These are phyloP conservation scores for Acanthamoeba castellanii DNA, from an alignment of 208 protist genomes.

Conservation along the genomic window DNA sequence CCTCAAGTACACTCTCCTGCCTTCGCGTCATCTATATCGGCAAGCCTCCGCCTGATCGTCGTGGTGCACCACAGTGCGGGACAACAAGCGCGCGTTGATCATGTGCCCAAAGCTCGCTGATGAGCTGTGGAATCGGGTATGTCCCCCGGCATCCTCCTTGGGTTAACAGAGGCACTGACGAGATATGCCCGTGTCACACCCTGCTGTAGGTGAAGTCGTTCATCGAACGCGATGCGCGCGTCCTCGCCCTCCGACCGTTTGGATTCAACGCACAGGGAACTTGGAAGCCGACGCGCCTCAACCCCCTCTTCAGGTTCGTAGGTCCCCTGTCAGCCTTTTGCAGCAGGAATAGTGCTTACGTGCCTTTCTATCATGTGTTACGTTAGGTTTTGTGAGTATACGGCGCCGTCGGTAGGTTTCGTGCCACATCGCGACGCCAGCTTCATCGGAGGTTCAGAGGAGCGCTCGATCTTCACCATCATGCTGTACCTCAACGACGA, in stretches of 20 bases:
- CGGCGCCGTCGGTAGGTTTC: conserved; percentile 22
- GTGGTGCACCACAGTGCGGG: not conserved
- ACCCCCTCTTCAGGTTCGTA: not conserved
- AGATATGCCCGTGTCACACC: not conserved
- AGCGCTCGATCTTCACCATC: conserved; percentile 53
- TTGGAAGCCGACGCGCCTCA: not conserved
- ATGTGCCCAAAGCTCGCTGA: not conserved
- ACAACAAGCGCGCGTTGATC: conserved; percentile 13
- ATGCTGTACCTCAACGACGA: conserved; percentile 72
- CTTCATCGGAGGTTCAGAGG: not conserved
- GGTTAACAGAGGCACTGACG: not conserved
- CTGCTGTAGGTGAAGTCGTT: not conserved
- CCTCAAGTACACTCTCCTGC: not conserved
- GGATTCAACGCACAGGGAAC: not conserved
- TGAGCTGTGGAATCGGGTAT: conserved; percentile 1
- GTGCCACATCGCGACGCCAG: conserved; percentile 56
- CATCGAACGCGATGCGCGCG: not conserved
- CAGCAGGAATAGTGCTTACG: not conserved
- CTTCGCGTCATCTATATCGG: no score
- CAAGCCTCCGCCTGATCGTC: not conserved
- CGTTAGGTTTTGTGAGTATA: not conserved
- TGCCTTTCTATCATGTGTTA: not conserved
- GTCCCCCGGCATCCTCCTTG: not conserved
- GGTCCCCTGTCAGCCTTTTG: not conserved
- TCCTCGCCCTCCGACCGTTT: not conserved